Evolutionary conservation across 768 basidiomycete genomes (phyloP).

Genomic region (Dioszegia crocea): DNA sequence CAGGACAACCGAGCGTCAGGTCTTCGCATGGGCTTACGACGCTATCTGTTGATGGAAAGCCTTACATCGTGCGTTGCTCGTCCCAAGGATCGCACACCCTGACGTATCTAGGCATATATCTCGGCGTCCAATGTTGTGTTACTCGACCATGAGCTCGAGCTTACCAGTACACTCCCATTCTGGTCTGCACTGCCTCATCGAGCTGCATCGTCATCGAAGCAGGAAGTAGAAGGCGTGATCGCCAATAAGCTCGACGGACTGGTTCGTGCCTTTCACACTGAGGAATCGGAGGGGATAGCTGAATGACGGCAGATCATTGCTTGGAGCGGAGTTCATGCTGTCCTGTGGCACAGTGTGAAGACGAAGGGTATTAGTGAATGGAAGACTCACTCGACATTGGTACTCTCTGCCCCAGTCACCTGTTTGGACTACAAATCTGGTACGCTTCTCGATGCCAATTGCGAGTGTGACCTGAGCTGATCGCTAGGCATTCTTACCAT

Average conservation of each 20-base stretch:
- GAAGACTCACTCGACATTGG: slow-evolving; percentile 31
- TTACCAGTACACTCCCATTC: slow-evolving; percentile 29
- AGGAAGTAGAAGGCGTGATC: slow-evolving; percentile 23
- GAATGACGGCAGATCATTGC: slow-evolving; percentile 30
- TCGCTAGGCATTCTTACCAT: slow-evolving; percentile 21
- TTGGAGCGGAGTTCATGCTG: slow-evolving; percentile 34
- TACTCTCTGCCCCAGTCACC: slow-evolving; percentile 18
- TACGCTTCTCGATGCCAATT: slow-evolving; percentile 4
- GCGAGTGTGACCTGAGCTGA: background rate
- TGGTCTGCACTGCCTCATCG: slow-evolving; percentile 33
- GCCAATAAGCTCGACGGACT: background rate
- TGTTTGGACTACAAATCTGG: slow-evolving; percentile 29
- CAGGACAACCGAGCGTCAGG: slow-evolving; percentile 25
- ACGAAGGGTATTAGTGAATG: slow-evolving; percentile 17
- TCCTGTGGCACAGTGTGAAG: slow-evolving; percentile 23
- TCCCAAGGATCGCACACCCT: background rate
- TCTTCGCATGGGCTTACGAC: slow-evolving; percentile 11
- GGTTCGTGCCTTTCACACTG: background rate
- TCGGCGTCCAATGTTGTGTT: slow-evolving; percentile 29
- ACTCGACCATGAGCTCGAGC: slow-evolving; percentile 23
- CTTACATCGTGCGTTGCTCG: slow-evolving; percentile 21
- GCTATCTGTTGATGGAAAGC: slow-evolving; percentile 16
- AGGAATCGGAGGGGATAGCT: background rate
- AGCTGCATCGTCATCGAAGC: slow-evolving; percentile 19
- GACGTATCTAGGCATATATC: slow-evolving; percentile 23